phyloP scores from a whole-genome alignment of 2,329 filamentous ascomycete genomes.

The Alternaria rosae region DNA sequence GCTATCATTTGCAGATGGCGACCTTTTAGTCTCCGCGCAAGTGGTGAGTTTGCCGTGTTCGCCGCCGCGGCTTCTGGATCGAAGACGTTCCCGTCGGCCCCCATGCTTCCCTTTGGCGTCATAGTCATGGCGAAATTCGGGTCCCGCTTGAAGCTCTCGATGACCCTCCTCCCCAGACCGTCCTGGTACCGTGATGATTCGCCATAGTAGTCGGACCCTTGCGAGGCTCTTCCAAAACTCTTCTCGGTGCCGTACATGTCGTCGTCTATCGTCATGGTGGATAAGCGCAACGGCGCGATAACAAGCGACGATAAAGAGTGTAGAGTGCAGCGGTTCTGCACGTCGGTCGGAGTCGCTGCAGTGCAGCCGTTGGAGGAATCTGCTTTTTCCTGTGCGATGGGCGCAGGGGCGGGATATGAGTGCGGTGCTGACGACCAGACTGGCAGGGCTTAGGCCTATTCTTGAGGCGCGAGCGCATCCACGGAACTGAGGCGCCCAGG shows the following conservation, averaged over 20 bases:
- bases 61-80: constrained; percentile 68
- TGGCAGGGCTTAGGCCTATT: constrained; percentile 18
- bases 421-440: constrained; percentile 15
- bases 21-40: constrained; percentile 66
- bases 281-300: constrained; percentile 7
- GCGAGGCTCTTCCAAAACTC: constrained; percentile 48
- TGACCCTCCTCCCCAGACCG: constrained; percentile 51
- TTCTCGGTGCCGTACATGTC: constrained; percentile 50
- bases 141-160: constrained; percentile 52
- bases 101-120: constrained; percentile 56
- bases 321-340: constrained; percentile 29
- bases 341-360: constrained; percentile 25
- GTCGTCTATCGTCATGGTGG: constrained; percentile 43
- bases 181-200: constrained; percentile 45
- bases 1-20: constrained; percentile 95
- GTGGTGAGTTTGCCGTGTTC: constrained; percentile 74
- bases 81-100: constrained; percentile 63
- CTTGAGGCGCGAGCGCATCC: constrained; percentile 18
- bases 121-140: constrained; percentile 55
- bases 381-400: constrained; percentile 10
- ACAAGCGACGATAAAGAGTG: constrained; percentile 10
- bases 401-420: constrained; percentile 11
- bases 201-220: constrained; percentile 49
- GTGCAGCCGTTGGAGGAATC: constrained; percentile 11
- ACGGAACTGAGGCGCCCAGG: constrained; percentile 16